Conservation (phyloP, 768 basidiomycete species). For the Agaricus blazei region DNA sequence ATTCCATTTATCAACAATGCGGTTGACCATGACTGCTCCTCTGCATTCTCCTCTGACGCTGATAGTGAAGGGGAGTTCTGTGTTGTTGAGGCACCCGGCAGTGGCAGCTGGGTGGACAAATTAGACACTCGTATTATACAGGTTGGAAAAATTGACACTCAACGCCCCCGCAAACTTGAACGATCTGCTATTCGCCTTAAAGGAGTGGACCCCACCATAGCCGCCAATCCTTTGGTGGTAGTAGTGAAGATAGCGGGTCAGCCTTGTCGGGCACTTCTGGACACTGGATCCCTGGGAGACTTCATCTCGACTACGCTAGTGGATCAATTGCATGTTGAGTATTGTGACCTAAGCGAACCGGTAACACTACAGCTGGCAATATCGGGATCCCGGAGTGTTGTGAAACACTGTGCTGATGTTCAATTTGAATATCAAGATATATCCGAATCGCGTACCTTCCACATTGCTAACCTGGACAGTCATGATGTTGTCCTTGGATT, state of each 20-base stretch:
- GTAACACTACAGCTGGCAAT: constrained; percentile 31
- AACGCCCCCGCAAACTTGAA: too few relatives aligned
- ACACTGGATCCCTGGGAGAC: constrained; percentile 31
- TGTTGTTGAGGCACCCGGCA: too few relatives aligned
- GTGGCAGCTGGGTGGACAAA: too few relatives aligned
- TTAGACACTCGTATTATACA: too few relatives aligned
- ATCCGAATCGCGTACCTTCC: constrained; percentile 19
- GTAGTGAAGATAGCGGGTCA: constrained; percentile 23
- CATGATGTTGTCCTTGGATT: constrained; percentile 39
- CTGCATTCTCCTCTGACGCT: too few relatives aligned
- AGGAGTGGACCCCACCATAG: background rate
- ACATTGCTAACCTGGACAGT: constrained; percentile 31
- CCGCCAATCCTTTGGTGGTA: constrained; percentile 26
- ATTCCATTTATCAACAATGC: too few relatives aligned
- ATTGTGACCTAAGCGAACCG: constrained; percentile 20
- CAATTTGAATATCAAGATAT: constrained; percentile 28
- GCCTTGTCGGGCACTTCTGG: constrained; percentile 25
- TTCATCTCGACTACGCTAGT: constrained; percentile 30
- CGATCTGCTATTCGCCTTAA: background rate
- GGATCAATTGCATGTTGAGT: constrained; percentile 25
- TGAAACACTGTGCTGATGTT: constrained; percentile 20
- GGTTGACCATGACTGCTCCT: too few relatives aligned
- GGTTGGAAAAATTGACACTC: too few relatives aligned
- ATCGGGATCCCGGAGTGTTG: constrained; percentile 29
- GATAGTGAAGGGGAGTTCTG: too few relatives aligned